These are phyloP conservation scores for Cymodocea nodosa DNA, from an alignment of 116 monocot species.

Conservation along the genomic window DNA sequence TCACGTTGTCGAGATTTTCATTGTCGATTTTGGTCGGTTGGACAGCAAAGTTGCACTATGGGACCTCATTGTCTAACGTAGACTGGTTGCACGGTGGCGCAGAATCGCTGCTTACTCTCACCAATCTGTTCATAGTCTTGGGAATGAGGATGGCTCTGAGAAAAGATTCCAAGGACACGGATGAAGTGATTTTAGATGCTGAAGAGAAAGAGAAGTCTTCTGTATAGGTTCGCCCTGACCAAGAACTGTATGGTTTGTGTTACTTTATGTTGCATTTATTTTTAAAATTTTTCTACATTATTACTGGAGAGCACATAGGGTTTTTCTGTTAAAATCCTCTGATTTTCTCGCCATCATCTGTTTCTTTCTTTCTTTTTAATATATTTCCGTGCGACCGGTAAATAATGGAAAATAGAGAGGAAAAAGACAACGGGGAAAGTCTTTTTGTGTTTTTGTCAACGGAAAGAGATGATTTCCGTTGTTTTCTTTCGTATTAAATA, in stretches of 20 bases:
- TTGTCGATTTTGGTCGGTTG: conserved; percentile 1
- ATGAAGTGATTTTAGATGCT: conserved; percentile 24
- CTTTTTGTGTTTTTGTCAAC: no score
- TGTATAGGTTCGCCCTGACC: conserved; percentile 14
- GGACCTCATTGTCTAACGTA: conserved; percentile 91
- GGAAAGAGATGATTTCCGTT: no score
- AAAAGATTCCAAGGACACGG: conserved; percentile 23
- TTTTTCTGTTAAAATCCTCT: no score
- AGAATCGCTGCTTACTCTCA: conserved; percentile 84
- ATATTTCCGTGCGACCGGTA: no score
- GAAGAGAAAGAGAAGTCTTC: conserved; percentile 41
- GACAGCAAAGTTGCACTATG: conserved; percentile 87
- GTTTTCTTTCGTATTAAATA: no score
- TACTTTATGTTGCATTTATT: no score
- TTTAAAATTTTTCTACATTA: no score
- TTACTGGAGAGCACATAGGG: no score
- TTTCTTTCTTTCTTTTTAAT: no score
- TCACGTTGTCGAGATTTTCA: not conserved
- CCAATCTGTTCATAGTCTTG: conserved; percentile 86
- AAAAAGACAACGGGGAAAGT: no score
- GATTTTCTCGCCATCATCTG: no score
- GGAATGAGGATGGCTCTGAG: conserved; percentile 64
- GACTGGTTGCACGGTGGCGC: conserved; percentile 97
- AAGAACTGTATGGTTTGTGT: not conserved
- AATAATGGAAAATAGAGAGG: no score